phyloP scores from a whole-genome alignment of 1,284 basidiomycete genomes.

The Chondrostereum purpureum region DNA sequence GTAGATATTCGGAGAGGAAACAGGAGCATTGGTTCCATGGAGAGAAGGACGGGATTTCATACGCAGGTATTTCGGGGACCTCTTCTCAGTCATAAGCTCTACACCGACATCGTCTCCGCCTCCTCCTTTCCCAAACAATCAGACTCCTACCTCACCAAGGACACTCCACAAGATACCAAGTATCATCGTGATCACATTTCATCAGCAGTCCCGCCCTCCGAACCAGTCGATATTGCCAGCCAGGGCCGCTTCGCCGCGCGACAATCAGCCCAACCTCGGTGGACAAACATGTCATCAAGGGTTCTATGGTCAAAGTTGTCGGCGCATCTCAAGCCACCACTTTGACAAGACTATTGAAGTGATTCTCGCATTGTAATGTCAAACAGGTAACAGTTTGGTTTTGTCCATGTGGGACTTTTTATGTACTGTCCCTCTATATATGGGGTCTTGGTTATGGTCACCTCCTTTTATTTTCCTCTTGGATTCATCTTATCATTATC shows the following conservation, averaged over 20 bases:
- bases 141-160: conserved; percentile 17
- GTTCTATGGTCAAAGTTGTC: conserved; percentile 49
- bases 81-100: conserved; percentile 1
- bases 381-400: too few species aligned
- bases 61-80: conserved; percentile 33
- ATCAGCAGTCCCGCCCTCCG: conserved; percentile 15
- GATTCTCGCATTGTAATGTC: not conserved
- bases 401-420: too few species aligned
- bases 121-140: conserved; percentile 1
- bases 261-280: conserved; percentile 30
- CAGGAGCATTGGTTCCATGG: conserved; percentile 60
- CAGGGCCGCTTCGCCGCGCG: conserved; percentile 34
- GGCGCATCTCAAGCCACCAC: conserved; percentile 22
- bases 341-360: conserved; percentile 19
- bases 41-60: conserved; percentile 49
- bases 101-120: not conserved
- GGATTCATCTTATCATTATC: too few species aligned
- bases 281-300: conserved; percentile 48
- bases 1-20: conserved; percentile 45
- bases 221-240: conserved; percentile 26
- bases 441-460: too few species aligned
- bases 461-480: too few species aligned
- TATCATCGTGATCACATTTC: conserved; percentile 14
- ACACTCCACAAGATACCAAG: conserved; percentile 20
- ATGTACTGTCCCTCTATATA: too few species aligned